A percentile compares a stretch with the other conserved stretches of the same genome.
phyloP scores from a whole-genome alignment of 768 basidiomycete species.

The Hypholoma fasciculare region DNA sequence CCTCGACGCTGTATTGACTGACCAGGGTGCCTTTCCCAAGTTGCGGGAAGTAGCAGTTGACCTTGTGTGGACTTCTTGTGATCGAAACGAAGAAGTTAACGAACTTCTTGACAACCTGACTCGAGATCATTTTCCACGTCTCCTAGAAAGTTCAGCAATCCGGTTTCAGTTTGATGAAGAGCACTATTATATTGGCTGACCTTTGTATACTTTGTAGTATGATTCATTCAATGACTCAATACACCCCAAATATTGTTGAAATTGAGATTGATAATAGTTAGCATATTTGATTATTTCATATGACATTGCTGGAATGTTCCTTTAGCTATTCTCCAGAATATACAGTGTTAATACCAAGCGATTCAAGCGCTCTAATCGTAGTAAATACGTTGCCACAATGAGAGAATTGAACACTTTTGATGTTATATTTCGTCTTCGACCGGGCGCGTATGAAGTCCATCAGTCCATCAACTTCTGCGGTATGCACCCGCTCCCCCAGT shows the following conservation, averaged over 20 bases:
- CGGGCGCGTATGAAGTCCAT: neutral
- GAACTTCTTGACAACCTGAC: neutral
- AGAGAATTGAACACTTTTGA: neutral
- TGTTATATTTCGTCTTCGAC: neutral
- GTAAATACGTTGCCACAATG: neutral
- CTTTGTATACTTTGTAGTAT: neutral
- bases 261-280: no score
- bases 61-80: neutral
- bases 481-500: neutral
- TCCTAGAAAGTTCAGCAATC: neutral
- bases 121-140: neutral
- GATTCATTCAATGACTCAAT: neutral
- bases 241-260: no score
- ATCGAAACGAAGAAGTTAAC: neutral
- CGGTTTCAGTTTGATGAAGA: neutral
- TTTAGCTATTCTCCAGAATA: no score
- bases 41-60: neutral
- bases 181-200: neutral
- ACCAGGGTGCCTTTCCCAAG: neutral
- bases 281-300: no score
- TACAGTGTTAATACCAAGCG: neutral
- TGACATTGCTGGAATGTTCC: no score
- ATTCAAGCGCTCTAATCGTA: neutral
- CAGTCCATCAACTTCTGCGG: neutral
- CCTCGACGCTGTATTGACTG: neutral